These are phyloP conservation scores for Eleusine indica DNA, from an alignment of 176 grass and related monocot species.

Conservation along the genomic window DNA sequence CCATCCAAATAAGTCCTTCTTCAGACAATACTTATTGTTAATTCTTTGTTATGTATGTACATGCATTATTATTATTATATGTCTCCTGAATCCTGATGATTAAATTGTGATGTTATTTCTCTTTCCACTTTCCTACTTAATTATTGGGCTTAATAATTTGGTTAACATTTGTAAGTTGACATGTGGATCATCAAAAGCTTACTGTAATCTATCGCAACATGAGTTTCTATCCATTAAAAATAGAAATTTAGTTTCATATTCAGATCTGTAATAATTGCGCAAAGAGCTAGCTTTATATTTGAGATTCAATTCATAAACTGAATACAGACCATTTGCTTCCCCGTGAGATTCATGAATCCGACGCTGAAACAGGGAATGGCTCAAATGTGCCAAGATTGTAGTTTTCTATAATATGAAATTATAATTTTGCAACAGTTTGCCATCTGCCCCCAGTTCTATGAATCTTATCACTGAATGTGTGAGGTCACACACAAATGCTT, in stretches of 20 bases:
- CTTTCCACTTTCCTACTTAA: background rate
- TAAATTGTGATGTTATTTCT: conserved; percentile 38
- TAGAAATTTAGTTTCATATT: background rate
- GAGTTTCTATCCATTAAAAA: background rate
- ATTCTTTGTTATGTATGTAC: conserved; percentile 40
- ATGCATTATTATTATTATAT: conserved; percentile 29
- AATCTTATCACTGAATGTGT: too few species aligned
- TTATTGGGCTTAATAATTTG: background rate
- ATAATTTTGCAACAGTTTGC: background rate
- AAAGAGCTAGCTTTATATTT: background rate
- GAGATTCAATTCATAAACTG: background rate
- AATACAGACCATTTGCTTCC: background rate
- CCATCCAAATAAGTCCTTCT: background rate
- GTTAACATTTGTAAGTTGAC: conserved; percentile 9
- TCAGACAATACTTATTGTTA: conserved; percentile 34
- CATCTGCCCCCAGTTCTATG: background rate
- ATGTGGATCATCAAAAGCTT: conserved; percentile 30
- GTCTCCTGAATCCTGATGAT: conserved; percentile 11
- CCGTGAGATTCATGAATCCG: background rate
- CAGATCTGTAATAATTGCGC: background rate
- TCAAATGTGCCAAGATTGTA: background rate
- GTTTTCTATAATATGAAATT: background rate
- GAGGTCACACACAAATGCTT: too few species aligned
- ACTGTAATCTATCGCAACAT: conserved; percentile 8
- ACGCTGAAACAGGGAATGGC: background rate